Conservation (phyloP, 2,329 filamentous ascomycete species). For the Paraphaeosphaeria sporulosa region DNA sequence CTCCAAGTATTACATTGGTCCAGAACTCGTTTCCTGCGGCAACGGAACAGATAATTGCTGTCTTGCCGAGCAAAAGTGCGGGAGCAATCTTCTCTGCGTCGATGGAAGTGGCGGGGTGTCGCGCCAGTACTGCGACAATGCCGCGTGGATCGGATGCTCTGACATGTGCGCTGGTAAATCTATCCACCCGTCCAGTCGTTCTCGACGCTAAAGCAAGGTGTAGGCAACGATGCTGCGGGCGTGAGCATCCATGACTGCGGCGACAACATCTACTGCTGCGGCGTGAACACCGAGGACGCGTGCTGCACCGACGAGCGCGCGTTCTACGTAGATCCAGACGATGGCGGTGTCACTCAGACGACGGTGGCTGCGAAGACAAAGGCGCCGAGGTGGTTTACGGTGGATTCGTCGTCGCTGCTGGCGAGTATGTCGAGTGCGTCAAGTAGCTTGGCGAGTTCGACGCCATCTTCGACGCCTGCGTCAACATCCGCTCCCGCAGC, state of each 20-base stretch:
- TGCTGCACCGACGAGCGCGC: slow-evolving; percentile 1
- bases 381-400: not conserved
- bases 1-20: slow-evolving; percentile 10
- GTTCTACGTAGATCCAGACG: slow-evolving; percentile 7
- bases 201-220: not conserved
- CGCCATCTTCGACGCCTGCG: not conserved
- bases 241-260: not conserved
- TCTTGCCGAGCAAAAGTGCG: slow-evolving; percentile 12
- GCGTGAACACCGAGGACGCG: not conserved
- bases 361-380: not conserved
- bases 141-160: slow-evolving; percentile 12
- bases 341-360: not conserved
- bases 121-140: slow-evolving; percentile 13
- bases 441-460: not conserved
- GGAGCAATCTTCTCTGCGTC: slow-evolving; percentile 16
- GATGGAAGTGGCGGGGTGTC: not conserved
- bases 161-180: slow-evolving; percentile 3
- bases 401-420: slow-evolving; percentile 1
- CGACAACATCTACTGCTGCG: slow-evolving; percentile 3
- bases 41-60: slow-evolving; percentile 17
- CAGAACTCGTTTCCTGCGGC: slow-evolving; percentile 16
- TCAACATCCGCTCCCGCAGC: too few species aligned
- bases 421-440: not conserved
- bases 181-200: not conserved
- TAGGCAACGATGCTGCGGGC: not conserved